Evolutionary conservation across 371 early-diverging fungal species (phyloP).

Genomic region (Mortierella sp.): DNA sequence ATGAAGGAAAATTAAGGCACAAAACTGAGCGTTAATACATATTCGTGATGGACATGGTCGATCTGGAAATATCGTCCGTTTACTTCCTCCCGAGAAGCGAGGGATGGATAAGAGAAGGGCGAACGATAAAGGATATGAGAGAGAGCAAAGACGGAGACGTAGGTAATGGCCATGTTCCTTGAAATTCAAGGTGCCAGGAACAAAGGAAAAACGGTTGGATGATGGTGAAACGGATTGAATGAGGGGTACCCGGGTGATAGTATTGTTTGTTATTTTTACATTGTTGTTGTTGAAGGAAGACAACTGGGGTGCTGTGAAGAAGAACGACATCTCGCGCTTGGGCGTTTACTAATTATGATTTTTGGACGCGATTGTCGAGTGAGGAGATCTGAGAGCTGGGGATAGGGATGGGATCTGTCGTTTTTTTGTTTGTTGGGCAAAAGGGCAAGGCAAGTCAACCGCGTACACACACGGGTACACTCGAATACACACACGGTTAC

Average conservation of each 20-base stretch:
- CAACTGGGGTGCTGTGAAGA: constrained; percentile 16
- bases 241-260: not conserved
- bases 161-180: too few species aligned
- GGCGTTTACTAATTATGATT: constrained; percentile 7
- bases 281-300: constrained; percentile 37
- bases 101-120: not conserved
- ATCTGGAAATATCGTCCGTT: too few species aligned
- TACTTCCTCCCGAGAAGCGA: not conserved
- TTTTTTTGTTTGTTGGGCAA: not conserved
- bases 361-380: not conserved
- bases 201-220: not conserved
- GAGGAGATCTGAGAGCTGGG: constrained; percentile 6
- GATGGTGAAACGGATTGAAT: not conserved
- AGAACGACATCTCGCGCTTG: constrained; percentile 14
- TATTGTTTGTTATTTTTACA: constrained; percentile 16
- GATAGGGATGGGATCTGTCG: constrained; percentile 8
- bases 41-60: too few species aligned
- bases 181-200: too few species aligned
- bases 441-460: not conserved
- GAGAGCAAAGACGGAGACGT: not conserved
- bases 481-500: not conserved
- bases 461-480: not conserved
- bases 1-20: too few species aligned
- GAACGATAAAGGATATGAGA: not conserved
- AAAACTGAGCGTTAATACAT: too few species aligned